Conservation (phyloP, 768 basidiomycete species). For the Pisolithus marmoratus region DNA sequence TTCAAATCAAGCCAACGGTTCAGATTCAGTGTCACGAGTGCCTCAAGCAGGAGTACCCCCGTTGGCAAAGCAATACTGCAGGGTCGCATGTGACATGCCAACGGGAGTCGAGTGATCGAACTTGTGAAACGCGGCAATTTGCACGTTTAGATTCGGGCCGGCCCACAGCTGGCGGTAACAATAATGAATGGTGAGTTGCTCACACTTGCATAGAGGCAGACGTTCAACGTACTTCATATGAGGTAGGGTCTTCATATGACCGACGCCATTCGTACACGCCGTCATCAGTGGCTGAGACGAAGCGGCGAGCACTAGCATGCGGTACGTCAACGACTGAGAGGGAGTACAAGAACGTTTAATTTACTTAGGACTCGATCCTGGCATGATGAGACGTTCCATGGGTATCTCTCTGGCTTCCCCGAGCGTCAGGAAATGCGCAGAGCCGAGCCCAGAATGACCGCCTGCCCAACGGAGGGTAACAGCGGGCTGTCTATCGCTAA, state of each 20-base stretch:
- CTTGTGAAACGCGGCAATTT: conserved; percentile 55
- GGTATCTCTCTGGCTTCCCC: conserved; percentile 43
- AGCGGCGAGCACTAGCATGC: conserved; percentile 49
- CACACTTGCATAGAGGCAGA: neutral
- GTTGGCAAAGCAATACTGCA: conserved; percentile 61
- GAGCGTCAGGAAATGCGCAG: conserved; percentile 36
- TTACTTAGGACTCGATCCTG: conserved; percentile 49
- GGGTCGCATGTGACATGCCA: conserved; percentile 57
- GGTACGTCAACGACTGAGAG: conserved; percentile 6
- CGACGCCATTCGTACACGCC: conserved; percentile 64
- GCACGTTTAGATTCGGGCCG: conserved; percentile 38
- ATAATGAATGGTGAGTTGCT: conserved; percentile 1
- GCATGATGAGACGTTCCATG: conserved; percentile 57
- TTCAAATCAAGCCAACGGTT: conserved; percentile 71
- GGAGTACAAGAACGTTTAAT: conserved; percentile 7
- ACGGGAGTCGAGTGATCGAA: conserved; percentile 49
- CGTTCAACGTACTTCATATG: conserved; percentile 53
- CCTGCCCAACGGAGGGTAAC: conserved; percentile 47
- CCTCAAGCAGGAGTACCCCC: conserved; percentile 56
- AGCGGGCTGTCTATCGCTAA: conserved; percentile 44
- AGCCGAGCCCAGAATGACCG: conserved; percentile 27
- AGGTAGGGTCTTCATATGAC: conserved; percentile 37
- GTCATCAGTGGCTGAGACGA: conserved; percentile 47
- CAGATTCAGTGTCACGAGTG: conserved; percentile 59
- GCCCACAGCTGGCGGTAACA: conserved; percentile 38